Base-by-base conservation (phyloP, 2,329 filamentous ascomycete species). In the Colletotrichum cuscutae region DNA sequence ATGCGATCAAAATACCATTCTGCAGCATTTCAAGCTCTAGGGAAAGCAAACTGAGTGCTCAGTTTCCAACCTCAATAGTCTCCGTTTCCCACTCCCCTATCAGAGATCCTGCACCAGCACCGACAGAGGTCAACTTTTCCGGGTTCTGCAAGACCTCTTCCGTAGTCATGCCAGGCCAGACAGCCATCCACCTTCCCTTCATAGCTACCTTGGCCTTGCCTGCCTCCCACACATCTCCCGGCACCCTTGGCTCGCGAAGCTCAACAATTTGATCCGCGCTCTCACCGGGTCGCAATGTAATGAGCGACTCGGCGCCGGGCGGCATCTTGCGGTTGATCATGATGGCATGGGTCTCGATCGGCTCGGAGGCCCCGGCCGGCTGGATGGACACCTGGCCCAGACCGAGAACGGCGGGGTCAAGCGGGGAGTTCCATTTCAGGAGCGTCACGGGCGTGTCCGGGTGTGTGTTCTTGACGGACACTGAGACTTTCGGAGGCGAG, bases 381-480 rank as follows among this genome's bases (percentile, higher is more conserved):
- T 78, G 82, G 70, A 86, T 80, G 35, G 78, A 77, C 8, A 86
- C 65, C 13, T 84, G 77, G 11, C 85, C 85, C 1, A 86, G 79
- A 65, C 82, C 79, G 60, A 85, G 72, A 0, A 81, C 84, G 28
- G 84, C 61, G 0, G 80, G 78, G 75, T 87, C 85, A 30, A 87
- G 78, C 19, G 85, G 85, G 1, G 84, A 85, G 63, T 83, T 78
- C 79, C 85, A 87, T 4, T 76, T 78, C 32, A 87, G 80, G 35
- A 87, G 74, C 1, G 84, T 86, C 65, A 86, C 78, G 1, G 83
- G 75, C 2, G 76, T 69, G 2, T 80, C 74, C 5, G 66, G 52
- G 65, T 82, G 80, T 15, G 78, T 81, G 78, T 87, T 86, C 59
- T 80, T 83, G 63, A 87, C 81, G 1, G 77, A 78, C 35, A 84